phyloP scores from a whole-genome alignment of 148 eudicot species.

The Fagopyrum esculentum region DNA sequence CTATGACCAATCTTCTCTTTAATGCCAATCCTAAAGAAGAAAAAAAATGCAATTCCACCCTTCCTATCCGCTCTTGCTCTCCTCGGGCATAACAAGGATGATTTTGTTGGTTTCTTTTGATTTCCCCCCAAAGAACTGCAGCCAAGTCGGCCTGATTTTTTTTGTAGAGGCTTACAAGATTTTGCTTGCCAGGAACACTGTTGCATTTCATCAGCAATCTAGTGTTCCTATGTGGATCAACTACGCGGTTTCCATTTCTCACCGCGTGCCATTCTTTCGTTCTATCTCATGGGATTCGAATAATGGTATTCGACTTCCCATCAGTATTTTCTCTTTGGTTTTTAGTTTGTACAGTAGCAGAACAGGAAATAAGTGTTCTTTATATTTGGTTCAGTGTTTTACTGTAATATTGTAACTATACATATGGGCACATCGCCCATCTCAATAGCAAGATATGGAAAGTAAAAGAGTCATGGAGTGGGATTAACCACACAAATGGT shows the following conservation, averaged over 20 bases:
- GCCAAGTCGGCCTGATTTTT: conserved; percentile 60
- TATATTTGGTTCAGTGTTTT: neutral
- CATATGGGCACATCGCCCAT: conserved; percentile 60
- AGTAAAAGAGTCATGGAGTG: conserved; percentile 22
- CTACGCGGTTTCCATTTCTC: conserved; percentile 34
- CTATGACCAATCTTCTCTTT: conserved; percentile 34
- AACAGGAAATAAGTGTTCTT: conserved; percentile 18
- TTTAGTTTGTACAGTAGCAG: conserved; percentile 47
- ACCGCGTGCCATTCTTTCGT: conserved; percentile 33
- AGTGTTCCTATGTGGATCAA: conserved; percentile 1
- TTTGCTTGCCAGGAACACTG: conserved; percentile 39
- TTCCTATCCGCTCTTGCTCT: conserved; percentile 16
- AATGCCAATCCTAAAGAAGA: neutral
- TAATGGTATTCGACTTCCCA: conserved; percentile 35
- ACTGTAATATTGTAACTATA: conserved; percentile 49
- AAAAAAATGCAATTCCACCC: neutral
- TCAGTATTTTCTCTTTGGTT: conserved; percentile 9
- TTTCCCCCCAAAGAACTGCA: conserved; percentile 26
- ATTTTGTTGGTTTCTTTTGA: neutral
- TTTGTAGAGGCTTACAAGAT: conserved; percentile 41
- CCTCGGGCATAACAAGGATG: conserved; percentile 1
- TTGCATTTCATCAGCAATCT: conserved; percentile 32
- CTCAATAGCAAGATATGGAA: conserved; percentile 30
- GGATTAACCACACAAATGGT: conserved; percentile 39
- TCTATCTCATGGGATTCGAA: conserved; percentile 36